Conservation (phyloP, 495 filamentous ascomycete genomes). For the Apodospora peruviana region DNA sequence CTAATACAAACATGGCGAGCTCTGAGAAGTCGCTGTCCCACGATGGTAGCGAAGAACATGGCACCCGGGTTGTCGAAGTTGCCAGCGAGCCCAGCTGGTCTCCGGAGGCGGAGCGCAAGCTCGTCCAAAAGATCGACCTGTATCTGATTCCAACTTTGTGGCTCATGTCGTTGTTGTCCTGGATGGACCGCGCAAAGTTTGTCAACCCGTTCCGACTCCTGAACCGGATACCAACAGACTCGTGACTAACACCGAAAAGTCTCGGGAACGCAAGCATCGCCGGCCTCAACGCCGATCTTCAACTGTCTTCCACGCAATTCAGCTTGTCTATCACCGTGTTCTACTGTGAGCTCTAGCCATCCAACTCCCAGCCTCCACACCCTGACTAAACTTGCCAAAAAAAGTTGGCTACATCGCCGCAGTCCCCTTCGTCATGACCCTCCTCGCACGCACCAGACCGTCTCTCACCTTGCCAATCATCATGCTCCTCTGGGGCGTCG, state of each 20-base stretch:
- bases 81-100: too few species aligned
- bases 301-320: slow-evolving; percentile 47
- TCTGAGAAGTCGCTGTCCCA: too few species aligned
- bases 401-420: slow-evolving; percentile 54
- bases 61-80: too few species aligned
- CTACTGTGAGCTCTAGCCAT: slow-evolving; percentile 28
- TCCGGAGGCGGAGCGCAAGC: slow-evolving; percentile 18
- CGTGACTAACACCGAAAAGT: slow-evolving; percentile 5
- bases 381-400: background rate
- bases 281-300: slow-evolving; percentile 52
- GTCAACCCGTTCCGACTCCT: background rate
- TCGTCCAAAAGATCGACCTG: slow-evolving; percentile 32
- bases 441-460: slow-evolving; percentile 22
- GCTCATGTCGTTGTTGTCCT: slow-evolving; percentile 35
- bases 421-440: background rate
- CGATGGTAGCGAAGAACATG: too few species aligned
- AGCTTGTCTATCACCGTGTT: slow-evolving; percentile 58
- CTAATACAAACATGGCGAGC: too few species aligned
- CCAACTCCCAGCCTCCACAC: background rate
- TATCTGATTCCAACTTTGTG: slow-evolving; percentile 34
- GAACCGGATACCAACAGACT: background rate
- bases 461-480: slow-evolving; percentile 49
- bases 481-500: slow-evolving; percentile 52
- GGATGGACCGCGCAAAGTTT: slow-evolving; percentile 47
- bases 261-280: slow-evolving; percentile 59